A percentile compares a stretch with the other conserved stretches of the same genome.
Conservation (phyloP, 73 alveolate species). For the Symbiodinium natans region DNA sequence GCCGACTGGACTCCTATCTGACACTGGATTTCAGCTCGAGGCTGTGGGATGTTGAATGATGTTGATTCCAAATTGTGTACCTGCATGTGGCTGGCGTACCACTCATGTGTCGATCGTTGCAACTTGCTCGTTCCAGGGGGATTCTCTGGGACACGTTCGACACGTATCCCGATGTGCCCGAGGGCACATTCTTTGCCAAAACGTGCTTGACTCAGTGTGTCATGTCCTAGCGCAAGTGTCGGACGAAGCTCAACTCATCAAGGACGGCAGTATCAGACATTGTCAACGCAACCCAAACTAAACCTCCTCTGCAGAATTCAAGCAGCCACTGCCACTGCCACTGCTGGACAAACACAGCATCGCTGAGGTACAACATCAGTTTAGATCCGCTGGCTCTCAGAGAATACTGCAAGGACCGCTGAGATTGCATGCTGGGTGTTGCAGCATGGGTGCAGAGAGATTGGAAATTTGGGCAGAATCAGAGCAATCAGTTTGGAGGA, state of each 20-base stretch:
- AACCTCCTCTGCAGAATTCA: too few relatives aligned
- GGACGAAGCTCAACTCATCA: too few relatives aligned
- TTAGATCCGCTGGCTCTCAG: constrained; percentile 47
- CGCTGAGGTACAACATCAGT: constrained; percentile 48
- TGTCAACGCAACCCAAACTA: too few relatives aligned
- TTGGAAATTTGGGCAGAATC: too few relatives aligned
- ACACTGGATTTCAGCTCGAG: constrained; percentile 80
- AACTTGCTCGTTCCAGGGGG: constrained; percentile 29
- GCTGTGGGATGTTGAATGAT: neutral
- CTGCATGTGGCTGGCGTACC: too few relatives aligned
- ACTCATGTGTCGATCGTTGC: too few relatives aligned
- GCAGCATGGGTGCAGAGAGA: neutral
- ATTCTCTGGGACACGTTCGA: constrained; percentile 87
- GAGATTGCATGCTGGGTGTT: neutral
- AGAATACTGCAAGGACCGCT: constrained; percentile 60
- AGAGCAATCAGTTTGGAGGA: too few relatives aligned
- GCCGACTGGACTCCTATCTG: constrained; percentile 53
- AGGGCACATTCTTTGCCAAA: constrained; percentile 63
- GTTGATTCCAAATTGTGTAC: too few relatives aligned
- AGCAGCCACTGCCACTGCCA: too few relatives aligned
- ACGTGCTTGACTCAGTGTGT: neutral
- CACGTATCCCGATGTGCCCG: constrained; percentile 75
- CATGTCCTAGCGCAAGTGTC: neutral
- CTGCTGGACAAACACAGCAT: too few relatives aligned
- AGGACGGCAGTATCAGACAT: too few relatives aligned